These are phyloP conservation scores for Eimeria praecox DNA, from an alignment of 169 alveolate genomes.

Conservation along the genomic window DNA sequence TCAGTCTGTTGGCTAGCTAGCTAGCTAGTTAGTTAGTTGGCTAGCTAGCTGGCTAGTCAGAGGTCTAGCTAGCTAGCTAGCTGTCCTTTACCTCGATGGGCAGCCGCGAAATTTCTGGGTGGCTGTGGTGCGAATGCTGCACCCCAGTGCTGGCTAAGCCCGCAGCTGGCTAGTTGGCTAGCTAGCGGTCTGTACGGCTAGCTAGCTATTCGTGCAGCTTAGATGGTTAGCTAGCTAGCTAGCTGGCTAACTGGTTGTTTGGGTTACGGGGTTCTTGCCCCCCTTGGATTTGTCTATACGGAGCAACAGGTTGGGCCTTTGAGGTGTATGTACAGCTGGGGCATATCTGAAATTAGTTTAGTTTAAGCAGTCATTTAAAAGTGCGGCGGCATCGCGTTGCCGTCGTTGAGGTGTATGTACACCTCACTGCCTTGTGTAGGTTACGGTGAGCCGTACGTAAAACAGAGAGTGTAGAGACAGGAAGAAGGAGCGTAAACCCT, in stretches of 20 bases:
- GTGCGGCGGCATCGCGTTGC: too few relatives aligned
- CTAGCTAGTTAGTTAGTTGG: conserved; percentile 29
- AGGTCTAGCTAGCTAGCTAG: too few relatives aligned
- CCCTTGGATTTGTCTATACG: too few relatives aligned
- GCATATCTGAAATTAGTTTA: background rate
- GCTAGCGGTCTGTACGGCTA: conserved; percentile 8
- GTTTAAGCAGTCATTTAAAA: too few relatives aligned
- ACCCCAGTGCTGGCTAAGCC: background rate
- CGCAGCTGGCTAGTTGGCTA: background rate
- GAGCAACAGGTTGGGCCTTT: background rate
- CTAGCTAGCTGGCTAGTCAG: too few relatives aligned
- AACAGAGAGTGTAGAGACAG: too few relatives aligned
- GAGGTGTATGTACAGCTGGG: background rate
- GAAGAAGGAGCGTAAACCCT: conserved; percentile 5
- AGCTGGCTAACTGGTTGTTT: conserved; percentile 22
- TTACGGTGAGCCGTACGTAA: too few relatives aligned
- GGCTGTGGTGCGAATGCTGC: too few relatives aligned
- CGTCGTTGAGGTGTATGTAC: background rate
- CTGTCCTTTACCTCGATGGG: too few relatives aligned
- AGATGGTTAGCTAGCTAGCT: conserved; percentile 21
- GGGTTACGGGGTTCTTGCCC: background rate
- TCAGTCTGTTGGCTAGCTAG: background rate
- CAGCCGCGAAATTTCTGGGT: too few relatives aligned
- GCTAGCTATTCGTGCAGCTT: too few relatives aligned
- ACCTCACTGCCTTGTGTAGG: too few relatives aligned